These are phyloP conservation scores for Argentina anserina DNA, from an alignment of 306 rosid genomes.

Conservation along the genomic window DNA sequence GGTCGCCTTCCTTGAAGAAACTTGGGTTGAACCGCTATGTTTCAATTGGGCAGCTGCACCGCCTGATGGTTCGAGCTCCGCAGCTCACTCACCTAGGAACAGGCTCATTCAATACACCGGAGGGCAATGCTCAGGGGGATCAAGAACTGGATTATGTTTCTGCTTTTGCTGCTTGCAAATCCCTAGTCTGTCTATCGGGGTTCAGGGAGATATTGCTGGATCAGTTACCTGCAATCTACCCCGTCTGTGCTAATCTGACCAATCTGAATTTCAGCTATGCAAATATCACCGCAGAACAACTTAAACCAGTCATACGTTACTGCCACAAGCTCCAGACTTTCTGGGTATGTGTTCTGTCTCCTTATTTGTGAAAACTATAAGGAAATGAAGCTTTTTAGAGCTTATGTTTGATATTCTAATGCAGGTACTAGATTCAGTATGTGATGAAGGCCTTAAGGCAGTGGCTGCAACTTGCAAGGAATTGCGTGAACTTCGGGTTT, in stretches of 20 bases:
- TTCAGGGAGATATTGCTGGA: slow-evolving; percentile 59
- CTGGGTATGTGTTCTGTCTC: slow-evolving; percentile 53
- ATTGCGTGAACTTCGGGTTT: slow-evolving; percentile 74
- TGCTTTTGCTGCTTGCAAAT: slow-evolving; percentile 68
- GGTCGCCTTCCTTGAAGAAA: slow-evolving; percentile 77
- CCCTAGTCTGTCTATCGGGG: slow-evolving; percentile 83
- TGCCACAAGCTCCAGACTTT: slow-evolving; percentile 67
- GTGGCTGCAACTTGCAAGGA: slow-evolving; percentile 82
- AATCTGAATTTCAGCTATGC: slow-evolving; percentile 78
- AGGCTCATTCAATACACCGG: slow-evolving; percentile 44
- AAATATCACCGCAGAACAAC: slow-evolving; percentile 48
- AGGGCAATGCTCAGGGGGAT: slow-evolving; percentile 37
- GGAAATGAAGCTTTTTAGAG: slow-evolving; percentile 4
- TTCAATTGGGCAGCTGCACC: slow-evolving; percentile 52
- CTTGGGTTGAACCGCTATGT: slow-evolving; percentile 55
- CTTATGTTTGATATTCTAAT: slow-evolving; percentile 24
- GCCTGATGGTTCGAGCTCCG: slow-evolving; percentile 59
- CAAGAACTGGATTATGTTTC: slow-evolving; percentile 59
- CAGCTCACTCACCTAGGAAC: slow-evolving; percentile 81
- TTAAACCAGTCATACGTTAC: slow-evolving; percentile 50
- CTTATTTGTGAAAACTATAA: neutral
- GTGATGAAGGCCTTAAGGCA: slow-evolving; percentile 85
- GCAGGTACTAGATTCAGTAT: slow-evolving; percentile 73
- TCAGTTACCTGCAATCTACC: slow-evolving; percentile 55
- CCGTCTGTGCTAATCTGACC: slow-evolving; percentile 64